Conservation (phyloP, 345 rosid species). For the Abelmoschus esculentus region DNA sequence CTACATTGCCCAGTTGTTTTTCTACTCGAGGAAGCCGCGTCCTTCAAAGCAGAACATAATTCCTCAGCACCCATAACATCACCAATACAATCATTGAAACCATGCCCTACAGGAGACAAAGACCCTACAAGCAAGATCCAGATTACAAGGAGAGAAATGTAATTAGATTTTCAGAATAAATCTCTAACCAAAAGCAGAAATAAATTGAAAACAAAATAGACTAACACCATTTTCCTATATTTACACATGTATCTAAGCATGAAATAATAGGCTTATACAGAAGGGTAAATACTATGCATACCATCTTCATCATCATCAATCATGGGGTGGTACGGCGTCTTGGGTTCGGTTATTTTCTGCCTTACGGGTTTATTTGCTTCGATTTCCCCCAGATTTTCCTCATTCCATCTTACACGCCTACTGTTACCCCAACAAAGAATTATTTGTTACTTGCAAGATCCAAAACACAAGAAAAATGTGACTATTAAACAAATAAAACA, state of each 20-base stretch:
- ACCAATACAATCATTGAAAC: slow-evolving; percentile 47
- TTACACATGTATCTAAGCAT: not conserved
- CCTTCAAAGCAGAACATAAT: slow-evolving; percentile 50
- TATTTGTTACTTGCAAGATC: slow-evolving; percentile 1
- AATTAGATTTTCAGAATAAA: not conserved
- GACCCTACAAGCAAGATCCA: slow-evolving; percentile 36
- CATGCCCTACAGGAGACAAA: slow-evolving; percentile 46
- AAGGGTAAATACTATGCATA: not conserved
- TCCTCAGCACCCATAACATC: slow-evolving; percentile 69
- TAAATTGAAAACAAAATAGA: not conserved
- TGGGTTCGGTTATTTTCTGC: slow-evolving; percentile 98
- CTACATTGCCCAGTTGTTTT: slow-evolving; percentile 26
- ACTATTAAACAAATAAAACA: not conserved
- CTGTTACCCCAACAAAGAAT: slow-evolving; percentile 28
- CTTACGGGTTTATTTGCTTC: slow-evolving; percentile 94
- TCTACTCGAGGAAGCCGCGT: slow-evolving; percentile 66
- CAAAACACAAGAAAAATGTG: not conserved
- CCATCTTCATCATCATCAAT: slow-evolving; percentile 74
- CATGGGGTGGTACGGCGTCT: slow-evolving; percentile 95
- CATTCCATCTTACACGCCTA: slow-evolving; percentile 82
- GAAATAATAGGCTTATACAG: not conserved
- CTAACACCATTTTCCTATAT: not conserved
- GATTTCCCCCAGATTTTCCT: slow-evolving; percentile 75
- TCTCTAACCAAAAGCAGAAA: not conserved
- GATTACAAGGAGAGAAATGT: slow-evolving; percentile 11